Base-by-base conservation (phyloP, 2,329 filamentous ascomycete species). In the Stachybotrys chartarum region DNA sequence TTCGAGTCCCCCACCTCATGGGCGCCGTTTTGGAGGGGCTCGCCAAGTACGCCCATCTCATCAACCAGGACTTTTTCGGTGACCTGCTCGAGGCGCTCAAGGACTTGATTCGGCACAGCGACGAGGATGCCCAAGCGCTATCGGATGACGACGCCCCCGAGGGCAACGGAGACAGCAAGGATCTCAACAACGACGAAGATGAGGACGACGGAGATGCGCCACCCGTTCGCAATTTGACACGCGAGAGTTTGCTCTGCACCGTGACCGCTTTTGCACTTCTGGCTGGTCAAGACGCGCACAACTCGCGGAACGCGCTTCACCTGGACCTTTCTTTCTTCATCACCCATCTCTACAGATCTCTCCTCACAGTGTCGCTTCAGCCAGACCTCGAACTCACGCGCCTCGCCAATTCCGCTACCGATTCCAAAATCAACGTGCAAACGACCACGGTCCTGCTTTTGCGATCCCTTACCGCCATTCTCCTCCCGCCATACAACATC, bases 31-130 rank as follows among this genome's bases (percentile, higher is more conserved):
- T 99, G 6, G 94, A 97, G 75, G 94, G 94, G 31, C 77, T 99
- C 24, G 92, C 93, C 52, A 91, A 91, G 68, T 99, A 96, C 68
- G 87, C 92, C 4, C 94, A 97, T 69, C 81, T 99, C 57, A 99
- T 99, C 79, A 99, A 99, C 75, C 91, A 99, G 68, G 91, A 99
- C 68, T 97, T 99, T 77, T 99, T 99, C 65, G 94, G 93, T 31
- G 94, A 99, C 68, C 80, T 99, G 32, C 82, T 99, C 11, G 94
- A 97, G 72, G 93, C 91, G 0, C 78, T 99, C 45, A 95, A 96
- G 70, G 94, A 99, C 60, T 82, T 99, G 49, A 93, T 97, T 64
- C 83, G 84, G 5, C 84, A 92, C 61, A 87, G 88, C 53, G 82
- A 87, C 64, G 77, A 79, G 0, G 76, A 80, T 16, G 78, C 77